Evolutionary conservation across 305 asterid species (phyloP).

Genomic region (Fraxinus sp.): DNA sequence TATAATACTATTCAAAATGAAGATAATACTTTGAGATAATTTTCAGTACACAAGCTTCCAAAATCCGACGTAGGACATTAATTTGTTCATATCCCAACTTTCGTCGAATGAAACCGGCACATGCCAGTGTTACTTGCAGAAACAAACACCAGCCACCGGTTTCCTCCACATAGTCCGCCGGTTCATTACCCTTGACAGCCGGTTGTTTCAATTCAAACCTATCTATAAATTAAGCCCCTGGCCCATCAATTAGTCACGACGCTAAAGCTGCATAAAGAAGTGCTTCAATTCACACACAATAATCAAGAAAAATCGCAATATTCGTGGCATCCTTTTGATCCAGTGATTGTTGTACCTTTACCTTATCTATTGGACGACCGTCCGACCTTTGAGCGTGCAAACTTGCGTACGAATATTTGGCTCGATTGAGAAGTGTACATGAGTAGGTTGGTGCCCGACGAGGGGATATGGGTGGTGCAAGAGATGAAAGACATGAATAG

Average conservation of each 20-base stretch:
- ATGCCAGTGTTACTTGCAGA: neutral
- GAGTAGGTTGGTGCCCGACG: neutral
- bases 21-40: neutral
- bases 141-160: neutral
- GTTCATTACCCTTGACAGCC: neutral
- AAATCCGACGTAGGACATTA: neutral
- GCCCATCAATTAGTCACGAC: neutral
- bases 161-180: neutral
- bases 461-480: neutral
- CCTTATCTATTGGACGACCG: neutral
- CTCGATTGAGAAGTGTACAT: neutral
- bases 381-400: neutral
- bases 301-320: neutral
- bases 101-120: neutral
- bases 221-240: neutral
- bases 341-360: neutral
- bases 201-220: neutral
- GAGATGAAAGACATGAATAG: neutral
- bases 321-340: neutral
- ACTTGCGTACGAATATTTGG: neutral
- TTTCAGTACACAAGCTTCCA: neutral
- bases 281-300: neutral
- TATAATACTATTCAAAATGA: neutral
- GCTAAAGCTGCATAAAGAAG: neutral
- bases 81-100: neutral